Conservation (phyloP, 371 early-diverging fungal genomes). For the Mucor piriformis region DNA sequence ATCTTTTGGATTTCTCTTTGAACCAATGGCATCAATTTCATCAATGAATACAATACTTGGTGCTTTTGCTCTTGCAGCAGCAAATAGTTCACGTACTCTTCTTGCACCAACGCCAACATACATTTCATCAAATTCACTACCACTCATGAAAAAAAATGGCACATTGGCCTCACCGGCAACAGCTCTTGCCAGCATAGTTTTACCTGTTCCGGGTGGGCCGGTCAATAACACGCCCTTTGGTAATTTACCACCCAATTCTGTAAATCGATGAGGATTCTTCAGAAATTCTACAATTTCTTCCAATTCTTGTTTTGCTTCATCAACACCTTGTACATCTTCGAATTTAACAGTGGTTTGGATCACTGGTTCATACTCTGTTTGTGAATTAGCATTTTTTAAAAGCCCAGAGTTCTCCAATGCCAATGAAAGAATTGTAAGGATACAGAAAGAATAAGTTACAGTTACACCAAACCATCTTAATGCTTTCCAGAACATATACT, state of each 20-base stretch:
- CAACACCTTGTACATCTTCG: conserved; percentile 95
- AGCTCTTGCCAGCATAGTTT: conserved; percentile 86
- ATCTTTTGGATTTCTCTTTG: conserved; percentile 93
- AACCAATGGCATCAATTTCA: conserved; percentile 98
- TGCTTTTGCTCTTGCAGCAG: conserved; percentile 92
- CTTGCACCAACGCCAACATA: conserved; percentile 99
- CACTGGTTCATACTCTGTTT: conserved; percentile 74
- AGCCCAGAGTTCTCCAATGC: conserved; percentile 78
- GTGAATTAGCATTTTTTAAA: conserved; percentile 64
- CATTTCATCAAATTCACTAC: conserved; percentile 97
- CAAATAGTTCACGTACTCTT: conserved; percentile 79
- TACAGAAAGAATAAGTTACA: conserved; percentile 77
- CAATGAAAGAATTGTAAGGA: conserved; percentile 73
- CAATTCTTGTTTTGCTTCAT: conserved; percentile 96
- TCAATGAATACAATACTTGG: conserved; percentile 99
- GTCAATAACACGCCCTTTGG: conserved; percentile 97
- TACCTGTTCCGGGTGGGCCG: conserved; percentile 99
- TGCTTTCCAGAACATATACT: conserved; percentile 72
- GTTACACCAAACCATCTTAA: conserved; percentile 76
- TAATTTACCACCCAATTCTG: conserved; percentile 91
- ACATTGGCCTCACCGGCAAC: conserved; percentile 95
- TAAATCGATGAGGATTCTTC: conserved; percentile 89
- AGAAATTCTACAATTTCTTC: conserved; percentile 93
- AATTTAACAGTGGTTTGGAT: conserved; percentile 76
- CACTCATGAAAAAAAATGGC: conserved; percentile 97